Evolutionary conservation across 345 rosid genomes (phyloP).

Genomic region (Hirschfeldia incana): DNA sequence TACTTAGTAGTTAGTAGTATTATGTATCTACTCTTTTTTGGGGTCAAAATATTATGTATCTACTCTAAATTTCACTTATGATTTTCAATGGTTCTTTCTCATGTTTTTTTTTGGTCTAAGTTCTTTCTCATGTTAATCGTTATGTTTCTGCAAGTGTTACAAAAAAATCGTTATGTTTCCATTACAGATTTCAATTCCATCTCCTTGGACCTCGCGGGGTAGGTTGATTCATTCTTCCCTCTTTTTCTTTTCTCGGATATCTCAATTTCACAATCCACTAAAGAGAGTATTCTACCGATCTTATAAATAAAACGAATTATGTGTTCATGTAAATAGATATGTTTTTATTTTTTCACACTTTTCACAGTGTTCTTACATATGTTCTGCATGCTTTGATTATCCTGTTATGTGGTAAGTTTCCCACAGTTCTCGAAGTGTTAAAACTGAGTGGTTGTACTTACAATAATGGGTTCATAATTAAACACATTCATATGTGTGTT

Average conservation of each 20-base stretch:
- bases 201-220: constrained; percentile 29
- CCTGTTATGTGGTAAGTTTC: neutral
- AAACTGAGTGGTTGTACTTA: neutral
- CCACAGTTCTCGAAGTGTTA: neutral
- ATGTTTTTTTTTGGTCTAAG: neutral
- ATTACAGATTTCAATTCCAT: constrained; percentile 31
- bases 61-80: neutral
- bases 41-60: neutral
- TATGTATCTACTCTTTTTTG: neutral
- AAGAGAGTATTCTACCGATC: constrained; percentile 22
- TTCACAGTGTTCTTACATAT: neutral
- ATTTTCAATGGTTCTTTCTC: constrained; percentile 16
- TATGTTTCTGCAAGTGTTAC: neutral
- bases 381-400: neutral
- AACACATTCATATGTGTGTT: neutral
- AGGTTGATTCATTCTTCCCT: constrained; percentile 23
- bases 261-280: constrained; percentile 21
- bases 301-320: neutral
- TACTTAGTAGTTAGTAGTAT: no score
- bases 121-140: neutral
- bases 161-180: constrained; percentile 3
- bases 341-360: neutral
- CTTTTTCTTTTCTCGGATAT: constrained; percentile 11
- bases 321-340: neutral
- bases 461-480: neutral